Evolutionary conservation across 139 green algal genomes (phyloP), one percentile per base, ranked within the genome.

Genomic region (Volvox reticuliferus): DNA sequence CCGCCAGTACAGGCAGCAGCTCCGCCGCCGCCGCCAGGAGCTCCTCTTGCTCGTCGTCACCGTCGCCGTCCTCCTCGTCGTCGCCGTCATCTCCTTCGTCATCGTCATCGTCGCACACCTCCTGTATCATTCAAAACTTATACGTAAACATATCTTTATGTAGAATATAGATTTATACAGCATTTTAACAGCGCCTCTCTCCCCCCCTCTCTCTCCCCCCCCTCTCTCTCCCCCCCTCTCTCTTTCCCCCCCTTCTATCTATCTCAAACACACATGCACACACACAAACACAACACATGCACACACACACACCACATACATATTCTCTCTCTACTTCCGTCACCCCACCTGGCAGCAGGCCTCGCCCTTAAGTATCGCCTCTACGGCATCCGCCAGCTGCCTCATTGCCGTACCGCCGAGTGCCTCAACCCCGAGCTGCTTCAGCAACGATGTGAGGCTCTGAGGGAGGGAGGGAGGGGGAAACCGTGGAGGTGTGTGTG

Each of bases 11-110:
- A 16, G 96, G 93, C 88, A 97, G 81, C 18, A 97, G 87, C 55
- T 98, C 96, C 3, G 82, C 92, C 13, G 91, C 95, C 33, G 95
- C 94, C 26, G 91, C 88, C 21, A 98, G 62, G 32, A 98, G 89
- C 55, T 96, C 94, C 89, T 97, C 95, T n/a, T 92, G 91, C 16
- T 83, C 89, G 36, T 89, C 89, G 12, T 36, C 55, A n/a, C n/a
- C 35, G 61, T 36, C 44, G 71, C 17, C 32, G n/a, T 91, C 93
- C 22, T 92, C 89, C 28, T 94, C 93, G 37, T 95, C 94, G 67
- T 92, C 93, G 24, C 62, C 91, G 37, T 71, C 90, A 63, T 93
- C 77, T 0, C 93, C 92, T 1, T 89, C 90, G 9, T 85, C 89
- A 24, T 92, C 71, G 75, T 93, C 71, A 68, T 93, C 86, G 0